Conservation (phyloP, 2,329 filamentous ascomycete species). For the Verticillium nubilum region DNA sequence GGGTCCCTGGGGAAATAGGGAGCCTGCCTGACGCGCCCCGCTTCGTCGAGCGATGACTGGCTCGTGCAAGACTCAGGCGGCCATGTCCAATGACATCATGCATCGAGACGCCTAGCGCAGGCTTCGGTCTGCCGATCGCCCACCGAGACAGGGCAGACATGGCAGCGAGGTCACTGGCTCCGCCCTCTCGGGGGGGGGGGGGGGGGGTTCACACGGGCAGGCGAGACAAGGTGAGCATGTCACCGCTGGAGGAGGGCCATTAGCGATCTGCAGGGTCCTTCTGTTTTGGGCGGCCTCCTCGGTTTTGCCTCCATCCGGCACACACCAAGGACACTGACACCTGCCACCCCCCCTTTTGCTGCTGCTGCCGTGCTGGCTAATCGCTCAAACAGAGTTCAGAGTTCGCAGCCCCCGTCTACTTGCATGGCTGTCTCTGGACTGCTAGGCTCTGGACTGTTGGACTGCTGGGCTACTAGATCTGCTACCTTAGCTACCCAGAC, state of each 20-base stretch:
- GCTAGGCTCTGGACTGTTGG: too few species aligned
- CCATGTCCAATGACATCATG: neutral
- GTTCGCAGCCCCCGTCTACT: too few species aligned
- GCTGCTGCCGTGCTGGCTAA: neutral
- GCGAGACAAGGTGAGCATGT: neutral
- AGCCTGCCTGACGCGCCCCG: neutral
- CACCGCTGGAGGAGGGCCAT: neutral
- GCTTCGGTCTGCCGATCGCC: neutral
- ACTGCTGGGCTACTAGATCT: too few species aligned
- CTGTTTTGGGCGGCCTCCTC: conserved; percentile 4
- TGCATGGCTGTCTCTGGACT: too few species aligned
- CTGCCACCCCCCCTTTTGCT: neutral
- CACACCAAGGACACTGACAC: neutral
- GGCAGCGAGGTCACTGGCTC: neutral
- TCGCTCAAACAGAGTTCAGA: neutral
- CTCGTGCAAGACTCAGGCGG: neutral
- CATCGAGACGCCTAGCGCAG: neutral
- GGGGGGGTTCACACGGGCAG: neutral
- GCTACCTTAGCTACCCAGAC: too few species aligned
- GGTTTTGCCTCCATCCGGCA: neutral
- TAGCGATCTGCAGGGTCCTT: conserved; percentile 14
- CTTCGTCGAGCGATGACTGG: neutral
- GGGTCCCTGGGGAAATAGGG: neutral
- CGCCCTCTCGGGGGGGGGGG: too few species aligned
- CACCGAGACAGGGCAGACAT: neutral